Base-by-base conservation (phyloP, 768 basidiomycete genomes). In the Naematelia encephala region DNA sequence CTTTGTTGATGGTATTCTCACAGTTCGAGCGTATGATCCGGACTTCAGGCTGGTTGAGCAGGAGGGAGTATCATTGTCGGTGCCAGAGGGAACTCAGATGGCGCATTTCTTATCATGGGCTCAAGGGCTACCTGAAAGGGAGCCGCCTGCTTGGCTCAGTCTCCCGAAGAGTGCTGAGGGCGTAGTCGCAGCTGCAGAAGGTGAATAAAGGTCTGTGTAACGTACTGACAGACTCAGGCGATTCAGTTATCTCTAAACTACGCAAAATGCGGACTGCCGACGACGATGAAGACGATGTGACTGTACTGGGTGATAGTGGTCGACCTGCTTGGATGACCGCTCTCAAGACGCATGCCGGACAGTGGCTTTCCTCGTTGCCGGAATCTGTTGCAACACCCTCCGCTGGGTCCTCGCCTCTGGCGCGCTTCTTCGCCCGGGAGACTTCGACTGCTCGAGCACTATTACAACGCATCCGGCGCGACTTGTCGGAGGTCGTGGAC, bases 261-360 rank as follows among this genome's bases (percentile, higher is more conserved):
- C 85, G 92, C 63, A 92, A 92, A 81, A 94, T 96, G 91, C 83
- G 91, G 54, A 89, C 62, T 1, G 63, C 67, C 5, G 70, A 70
- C 5, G 69, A 72, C 30, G 63, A 68, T 42, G 71, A 71, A 26
- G 68, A 66, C 25, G 72, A 67, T n/a, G 63, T 58, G 22, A 54
- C 27, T 5, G 39, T 34, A 8, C 50, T 43, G 16, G 55, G 25
- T 5, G 21, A 50, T 14, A 44, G 28, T 1, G 83, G 86, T 1
- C 88, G 90, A 71, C 93, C 94, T 21, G 89, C 87, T 1, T 99
- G 94, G 94, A 98, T 98, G 94, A 84, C 88, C 28, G 81, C 83
- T 19, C 80, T 97, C 42, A 81, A 87, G 51, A 87, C 88, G 54
- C 86, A 90, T 42, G 90, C 91, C 73, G 81, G 84, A 42, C 89